Conservation (phyloP, 768 basidiomycete species). For the Auricularia sp. region DNA sequence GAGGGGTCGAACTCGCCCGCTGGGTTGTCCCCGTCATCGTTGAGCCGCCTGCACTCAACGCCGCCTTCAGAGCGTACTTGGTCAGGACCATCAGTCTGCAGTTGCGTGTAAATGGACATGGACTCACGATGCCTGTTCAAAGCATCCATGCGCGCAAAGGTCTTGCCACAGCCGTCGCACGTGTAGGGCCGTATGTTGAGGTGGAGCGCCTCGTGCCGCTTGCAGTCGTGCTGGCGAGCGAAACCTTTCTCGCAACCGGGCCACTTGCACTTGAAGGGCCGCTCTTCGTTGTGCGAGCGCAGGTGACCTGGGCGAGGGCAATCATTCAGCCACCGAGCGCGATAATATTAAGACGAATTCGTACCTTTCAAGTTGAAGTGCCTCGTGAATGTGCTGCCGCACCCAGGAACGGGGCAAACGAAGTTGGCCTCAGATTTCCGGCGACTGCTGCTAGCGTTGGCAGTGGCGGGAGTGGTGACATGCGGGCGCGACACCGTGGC, state of each 20-base stretch:
- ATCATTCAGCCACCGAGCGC: conserved; percentile 4
- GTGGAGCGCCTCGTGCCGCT: conserved; percentile 90
- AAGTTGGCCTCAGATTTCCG: conserved; percentile 86
- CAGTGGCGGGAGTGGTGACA: conserved; percentile 85
- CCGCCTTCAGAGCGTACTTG: conserved; percentile 75
- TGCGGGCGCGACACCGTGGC: conserved; percentile 18
- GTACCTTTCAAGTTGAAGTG: conserved; percentile 88
- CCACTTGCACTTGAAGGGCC: conserved; percentile 92
- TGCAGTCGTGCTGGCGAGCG: conserved; percentile 91
- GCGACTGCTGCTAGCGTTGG: conserved; percentile 74
- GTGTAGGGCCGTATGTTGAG: conserved; percentile 86
- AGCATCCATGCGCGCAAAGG: conserved; percentile 92
- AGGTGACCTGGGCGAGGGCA: conserved; percentile 55
- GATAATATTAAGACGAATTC: conserved; percentile 13
- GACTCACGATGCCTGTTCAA: conserved; percentile 83
- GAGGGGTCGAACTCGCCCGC: neutral
- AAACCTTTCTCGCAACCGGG: conserved; percentile 92
- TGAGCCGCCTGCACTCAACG: conserved; percentile 44
- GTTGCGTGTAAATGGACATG: neutral
- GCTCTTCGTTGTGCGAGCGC: conserved; percentile 89
- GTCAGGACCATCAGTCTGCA: conserved; percentile 2
- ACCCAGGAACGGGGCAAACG: conserved; percentile 70
- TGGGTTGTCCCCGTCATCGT: neutral
- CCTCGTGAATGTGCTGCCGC: conserved; percentile 81
- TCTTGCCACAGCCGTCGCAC: conserved; percentile 87